Percentiles rank a stretch among this genome's conserved stretches.
Conservation (phyloP, 176 grass and related monocot species). For the Luzula sylvatica region DNA sequence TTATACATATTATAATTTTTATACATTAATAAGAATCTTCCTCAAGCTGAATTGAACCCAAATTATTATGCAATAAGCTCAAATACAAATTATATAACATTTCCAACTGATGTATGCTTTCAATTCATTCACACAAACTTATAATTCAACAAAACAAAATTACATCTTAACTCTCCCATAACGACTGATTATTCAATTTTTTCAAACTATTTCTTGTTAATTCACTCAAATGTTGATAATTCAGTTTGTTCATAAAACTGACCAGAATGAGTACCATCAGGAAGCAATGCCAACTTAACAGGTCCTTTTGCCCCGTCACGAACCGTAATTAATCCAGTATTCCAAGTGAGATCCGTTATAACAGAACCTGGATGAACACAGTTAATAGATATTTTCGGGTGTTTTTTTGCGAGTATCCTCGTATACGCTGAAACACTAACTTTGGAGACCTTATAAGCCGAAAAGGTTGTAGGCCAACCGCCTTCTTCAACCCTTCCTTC, state of each 20-base stretch:
- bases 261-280: slow-evolving; percentile 12
- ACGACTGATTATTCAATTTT: too few species aligned
- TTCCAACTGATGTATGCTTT: too few species aligned
- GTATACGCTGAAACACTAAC: slow-evolving; percentile 29
- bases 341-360: slow-evolving; percentile 32
- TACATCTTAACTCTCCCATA: too few species aligned
- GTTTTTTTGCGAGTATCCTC: slow-evolving; percentile 31
- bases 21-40: too few species aligned
- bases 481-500: neutral
- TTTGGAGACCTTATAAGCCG: slow-evolving; percentile 48
- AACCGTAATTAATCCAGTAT: slow-evolving; percentile 21
- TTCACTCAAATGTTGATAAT: slow-evolving; percentile 24
- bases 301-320: slow-evolving; percentile 42
- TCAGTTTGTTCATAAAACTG: slow-evolving; percentile 20
- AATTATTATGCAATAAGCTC: too few species aligned
- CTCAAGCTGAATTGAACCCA: too few species aligned
- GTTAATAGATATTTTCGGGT: slow-evolving; percentile 30
- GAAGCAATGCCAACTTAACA: slow-evolving; percentile 26
- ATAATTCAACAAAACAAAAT: too few species aligned
- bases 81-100: too few species aligned
- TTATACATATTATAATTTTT: too few species aligned
- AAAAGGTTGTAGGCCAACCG: slow-evolving; percentile 21
- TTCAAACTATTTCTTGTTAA: too few species aligned
- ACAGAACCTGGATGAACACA: slow-evolving; percentile 39
- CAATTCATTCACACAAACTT: too few species aligned